Percentiles rank a stretch among this genome's conserved stretches.
Conservation (phyloP, 108 stramenopile genomes). For the Mediolabrus comicus region DNA sequence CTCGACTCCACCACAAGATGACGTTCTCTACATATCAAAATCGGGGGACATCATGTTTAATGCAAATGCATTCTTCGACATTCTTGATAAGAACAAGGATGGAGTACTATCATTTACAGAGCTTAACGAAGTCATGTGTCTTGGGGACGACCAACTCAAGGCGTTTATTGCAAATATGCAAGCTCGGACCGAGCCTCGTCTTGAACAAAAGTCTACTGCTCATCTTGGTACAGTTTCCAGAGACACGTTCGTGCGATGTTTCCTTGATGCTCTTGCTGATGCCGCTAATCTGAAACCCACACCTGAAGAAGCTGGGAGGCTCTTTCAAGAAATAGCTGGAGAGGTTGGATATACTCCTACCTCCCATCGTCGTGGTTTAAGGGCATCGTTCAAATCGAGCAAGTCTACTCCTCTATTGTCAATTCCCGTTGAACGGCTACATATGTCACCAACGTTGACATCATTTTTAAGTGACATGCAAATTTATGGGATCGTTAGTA, state of each 20-base stretch:
- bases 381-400: too few species aligned
- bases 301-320: too few species aligned
- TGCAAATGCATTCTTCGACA: constrained; percentile 36
- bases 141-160: constrained; percentile 23
- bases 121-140: constrained; percentile 38
- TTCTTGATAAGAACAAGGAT: constrained; percentile 29
- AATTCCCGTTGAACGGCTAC: too few species aligned
- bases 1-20: neutral
- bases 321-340: too few species aligned
- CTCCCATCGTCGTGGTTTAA: too few species aligned
- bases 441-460: constrained; percentile 35
- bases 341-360: too few species aligned
- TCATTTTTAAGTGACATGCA: constrained; percentile 45
- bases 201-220: neutral
- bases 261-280: too few species aligned
- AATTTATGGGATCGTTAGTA: constrained; percentile 23
- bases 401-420: too few species aligned
- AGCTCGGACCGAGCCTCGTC: constrained; percentile 19
- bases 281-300: too few species aligned
- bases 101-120: constrained; percentile 44
- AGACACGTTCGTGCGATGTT: constrained; percentile 40
- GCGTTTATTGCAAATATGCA: constrained; percentile 27
- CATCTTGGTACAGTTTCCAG: constrained; percentile 25
- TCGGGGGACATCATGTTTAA: constrained; percentile 30
- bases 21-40: neutral